Percentiles rank a stretch among this genome's conserved stretches.
Conservation (phyloP, 768 basidiomycete genomes). For the Chalciporus piperatus region DNA sequence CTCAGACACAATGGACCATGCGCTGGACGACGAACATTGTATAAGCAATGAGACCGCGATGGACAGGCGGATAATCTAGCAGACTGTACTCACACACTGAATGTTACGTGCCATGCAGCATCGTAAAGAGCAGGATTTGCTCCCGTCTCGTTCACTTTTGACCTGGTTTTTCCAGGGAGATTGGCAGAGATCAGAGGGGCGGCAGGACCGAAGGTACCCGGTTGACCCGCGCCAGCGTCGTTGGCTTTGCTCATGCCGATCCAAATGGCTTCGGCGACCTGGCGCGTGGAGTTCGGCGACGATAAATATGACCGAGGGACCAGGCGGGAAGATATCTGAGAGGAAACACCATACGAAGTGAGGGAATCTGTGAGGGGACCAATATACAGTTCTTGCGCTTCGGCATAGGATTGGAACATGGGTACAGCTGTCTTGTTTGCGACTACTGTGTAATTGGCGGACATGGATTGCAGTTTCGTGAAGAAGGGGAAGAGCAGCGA, state of each 20-base stretch:
- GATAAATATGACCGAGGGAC: constrained; percentile 13
- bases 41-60: too few relatives aligned
- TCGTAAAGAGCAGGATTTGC: constrained; percentile 20
- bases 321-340: constrained; percentile 14
- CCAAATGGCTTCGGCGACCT: constrained; percentile 19
- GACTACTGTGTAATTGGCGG: constrained; percentile 11
- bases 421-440: constrained; percentile 10
- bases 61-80: too few relatives aligned
- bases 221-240: neutral
- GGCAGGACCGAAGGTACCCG: neutral
- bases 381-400: neutral
- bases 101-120: constrained; percentile 17
- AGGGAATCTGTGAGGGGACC: constrained; percentile 6
- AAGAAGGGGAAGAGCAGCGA: constrained; percentile 14
- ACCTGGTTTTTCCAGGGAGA: constrained; percentile 12
- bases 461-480: constrained; percentile 11
- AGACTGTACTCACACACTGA: constrained; percentile 2
- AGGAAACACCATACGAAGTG: constrained; percentile 9
- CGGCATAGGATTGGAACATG: constrained; percentile 13
- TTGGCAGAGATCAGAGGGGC: constrained; percentile 9
- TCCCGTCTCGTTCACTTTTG: constrained; percentile 12
- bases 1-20: neutral
- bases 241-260: constrained; percentile 3
- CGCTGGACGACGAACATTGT: neutral
- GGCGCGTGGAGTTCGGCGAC: neutral